Evolutionary conservation across 306 rosid species (phyloP), one percentile per base, ranked within the genome.

Genomic region (Inga laurina): DNA sequence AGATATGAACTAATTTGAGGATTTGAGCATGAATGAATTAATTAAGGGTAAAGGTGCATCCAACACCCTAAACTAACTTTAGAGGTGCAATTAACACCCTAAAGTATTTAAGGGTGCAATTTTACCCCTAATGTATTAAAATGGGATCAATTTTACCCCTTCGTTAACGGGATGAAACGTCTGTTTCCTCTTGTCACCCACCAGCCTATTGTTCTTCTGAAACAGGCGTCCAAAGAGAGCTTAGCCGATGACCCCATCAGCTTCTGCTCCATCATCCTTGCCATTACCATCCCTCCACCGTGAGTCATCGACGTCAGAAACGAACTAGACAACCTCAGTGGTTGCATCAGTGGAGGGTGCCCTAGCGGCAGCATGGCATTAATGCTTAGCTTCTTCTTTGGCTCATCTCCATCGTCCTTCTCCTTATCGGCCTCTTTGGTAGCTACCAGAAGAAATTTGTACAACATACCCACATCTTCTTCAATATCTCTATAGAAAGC

Each of bases 401-500:
- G 78, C 77, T 71, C 82, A 62, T 78, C 88, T 21, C 79, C 75
- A 7, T 27, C 82, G 77, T 64, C 81, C 30, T 41, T 84, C 84
- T n/a, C 51, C 81, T 81, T 21, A 61, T 66, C 4, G 84, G 89
- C 68, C 85, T 92, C 71, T 88, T 94, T 37, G 99, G 99, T 7
- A 86, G 69, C 90, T 93, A 90, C 62, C 94, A 88, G 77, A 92
- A 77, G 85, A 93, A 96, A 83, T 93, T 98, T 22, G 93, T 92
- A 79, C 90, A 89, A 85, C 99, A 92, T 0, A 93, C 94, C 99
- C 99, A 96, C 0, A 97, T 96, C 76, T 93, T 98, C 81, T 92
- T 94, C 5, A 98, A 96, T 0, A 96, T 98, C 81, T 96, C 99
- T 97, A 96, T 93, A 0, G 99, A 96, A 4, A 93, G 81, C 86